Percentiles rank a stretch among this genome's conserved stretches.
Conservation (phyloP, 495 filamentous ascomycete genomes). For the Hyaloscypha variabilis region DNA sequence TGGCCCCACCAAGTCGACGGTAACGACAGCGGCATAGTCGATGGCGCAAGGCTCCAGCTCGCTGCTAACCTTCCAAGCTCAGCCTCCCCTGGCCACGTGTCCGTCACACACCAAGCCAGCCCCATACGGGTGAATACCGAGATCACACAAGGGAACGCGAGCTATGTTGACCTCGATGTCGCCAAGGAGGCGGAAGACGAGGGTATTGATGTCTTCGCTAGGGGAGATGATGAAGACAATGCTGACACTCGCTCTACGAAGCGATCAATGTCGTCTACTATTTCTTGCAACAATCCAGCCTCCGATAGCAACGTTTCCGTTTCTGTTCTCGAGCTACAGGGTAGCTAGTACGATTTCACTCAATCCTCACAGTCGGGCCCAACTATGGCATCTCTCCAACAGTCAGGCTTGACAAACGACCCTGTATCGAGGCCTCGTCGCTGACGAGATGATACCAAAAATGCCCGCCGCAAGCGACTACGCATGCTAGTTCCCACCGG, state of each 20-base stretch:
- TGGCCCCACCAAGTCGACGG: background rate
- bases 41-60: constrained; percentile 16
- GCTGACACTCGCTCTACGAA: constrained; percentile 15
- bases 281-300: constrained; percentile 19
- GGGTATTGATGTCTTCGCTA: constrained; percentile 8
- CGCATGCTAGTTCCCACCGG: constrained; percentile 8
- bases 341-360: constrained; percentile 9
- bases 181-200: constrained; percentile 21
- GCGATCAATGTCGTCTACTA: constrained; percentile 8
- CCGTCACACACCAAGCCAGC: constrained; percentile 20
- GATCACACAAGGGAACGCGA: constrained; percentile 20
- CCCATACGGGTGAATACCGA: constrained; percentile 16
- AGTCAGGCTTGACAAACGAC: constrained; percentile 22
- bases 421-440: constrained; percentile 17
- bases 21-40: constrained; percentile 7
- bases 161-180: constrained; percentile 15
- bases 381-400: constrained; percentile 23
- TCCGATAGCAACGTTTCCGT: constrained; percentile 19
- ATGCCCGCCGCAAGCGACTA: constrained; percentile 18
- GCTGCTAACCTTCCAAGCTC: background rate
- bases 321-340: constrained; percentile 12
- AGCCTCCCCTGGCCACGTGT: constrained; percentile 16
- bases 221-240: constrained; percentile 15
- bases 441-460: constrained; percentile 19
- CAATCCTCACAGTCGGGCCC: constrained; percentile 7